Percentiles rank a stretch among this genome's conserved stretches.
phyloP scores from a whole-genome alignment of 176 grass and related monocot species.

The Avena sativa region DNA sequence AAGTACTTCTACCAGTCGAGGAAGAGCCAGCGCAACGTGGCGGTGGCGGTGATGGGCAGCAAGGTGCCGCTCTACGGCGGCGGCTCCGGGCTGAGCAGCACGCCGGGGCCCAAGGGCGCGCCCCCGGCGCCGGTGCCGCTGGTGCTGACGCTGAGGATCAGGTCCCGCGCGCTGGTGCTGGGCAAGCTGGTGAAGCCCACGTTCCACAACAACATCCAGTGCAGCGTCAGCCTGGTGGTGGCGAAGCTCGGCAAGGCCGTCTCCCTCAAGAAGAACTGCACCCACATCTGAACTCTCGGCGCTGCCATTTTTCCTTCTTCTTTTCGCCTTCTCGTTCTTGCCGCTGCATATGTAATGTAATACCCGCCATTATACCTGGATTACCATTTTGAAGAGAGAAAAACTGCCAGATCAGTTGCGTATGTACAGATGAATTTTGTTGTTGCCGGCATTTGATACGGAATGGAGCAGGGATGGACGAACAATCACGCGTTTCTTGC shows the following conservation, averaged over 20 bases:
- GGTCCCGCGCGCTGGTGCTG: conserved; percentile 82
- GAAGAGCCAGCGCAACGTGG: conserved; percentile 76
- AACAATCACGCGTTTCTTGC: conserved; percentile 42
- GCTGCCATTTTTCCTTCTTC: neutral
- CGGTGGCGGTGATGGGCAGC: conserved; percentile 57
- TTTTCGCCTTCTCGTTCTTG: neutral
- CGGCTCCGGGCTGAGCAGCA: conserved; percentile 68
- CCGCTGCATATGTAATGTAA: neutral
- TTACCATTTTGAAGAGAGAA: neutral
- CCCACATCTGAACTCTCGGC: neutral
- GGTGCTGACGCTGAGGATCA: conserved; percentile 58
- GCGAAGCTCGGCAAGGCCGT: conserved; percentile 62
- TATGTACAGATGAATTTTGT: conserved; percentile 48
- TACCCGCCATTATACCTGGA: neutral
- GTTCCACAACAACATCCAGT: conserved; percentile 70
- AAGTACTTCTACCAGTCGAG: conserved; percentile 88
- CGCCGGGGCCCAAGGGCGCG: conserved; percentile 39
- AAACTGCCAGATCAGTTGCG: neutral
- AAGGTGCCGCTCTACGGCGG: conserved; percentile 90
- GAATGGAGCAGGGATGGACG: conserved; percentile 23
- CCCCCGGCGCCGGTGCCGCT: conserved; percentile 52
- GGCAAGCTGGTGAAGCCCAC: conserved; percentile 85
- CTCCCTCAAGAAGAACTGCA: conserved; percentile 65
- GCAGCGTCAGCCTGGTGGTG: conserved; percentile 63
- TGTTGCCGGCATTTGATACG: neutral